Evolutionary conservation across 2,329 filamentous ascomycete genomes (phyloP), one percentile per base, ranked within the genome.

Genomic region (Arthrinium phaeospermum): DNA sequence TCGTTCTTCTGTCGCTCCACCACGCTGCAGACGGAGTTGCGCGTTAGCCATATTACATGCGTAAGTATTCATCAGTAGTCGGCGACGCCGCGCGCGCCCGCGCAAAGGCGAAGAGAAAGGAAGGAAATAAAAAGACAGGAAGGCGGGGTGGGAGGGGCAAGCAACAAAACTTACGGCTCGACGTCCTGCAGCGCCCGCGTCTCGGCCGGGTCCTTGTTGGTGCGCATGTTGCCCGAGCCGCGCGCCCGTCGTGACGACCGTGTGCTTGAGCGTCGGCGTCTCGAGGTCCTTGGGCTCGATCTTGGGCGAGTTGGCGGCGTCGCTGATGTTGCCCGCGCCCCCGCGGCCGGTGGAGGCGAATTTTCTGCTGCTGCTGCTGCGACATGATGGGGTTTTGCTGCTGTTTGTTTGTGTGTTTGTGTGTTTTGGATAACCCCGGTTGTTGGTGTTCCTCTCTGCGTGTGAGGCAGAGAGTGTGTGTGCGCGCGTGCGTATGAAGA

Each of bases 211-310:
- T 96, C 92, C 74, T 90, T 90, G 80, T 92, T 91, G 76, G 84
- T 86, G 68, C 93, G 91, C 92, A 98, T 97, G 85, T 97, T 98
- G 73, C 95, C 95, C 5, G 90, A 91, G 74, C 95, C 95, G 71
- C 95, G 70, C 95, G 72, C 95, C 95, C 3, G 95, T 98, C 27
- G 95, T 98, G 80, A 96, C 95, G 75, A 94, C 87, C n/a, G 93
- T 85, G 67, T 89, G 89, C 85, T 97, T 98, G 80, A 98, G 90
- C 16, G 90, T 93, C 0, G 95, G 95, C 1, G 95, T 98, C 78
- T 92, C 85, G 75, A 97, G 90, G 79, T 96, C 93, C 75, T 89
- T 84, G 69, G 90, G 85, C 44, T 85, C 83, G 64, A 90, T 77
- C 73, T 83, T 82, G 57, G 82, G 82, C 19, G 85, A 85, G 74